These are phyloP conservation scores for Physcomitrium patens DNA, from an alignment of 225 moss, liverwort and hornwort species.

Conservation along the genomic window DNA sequence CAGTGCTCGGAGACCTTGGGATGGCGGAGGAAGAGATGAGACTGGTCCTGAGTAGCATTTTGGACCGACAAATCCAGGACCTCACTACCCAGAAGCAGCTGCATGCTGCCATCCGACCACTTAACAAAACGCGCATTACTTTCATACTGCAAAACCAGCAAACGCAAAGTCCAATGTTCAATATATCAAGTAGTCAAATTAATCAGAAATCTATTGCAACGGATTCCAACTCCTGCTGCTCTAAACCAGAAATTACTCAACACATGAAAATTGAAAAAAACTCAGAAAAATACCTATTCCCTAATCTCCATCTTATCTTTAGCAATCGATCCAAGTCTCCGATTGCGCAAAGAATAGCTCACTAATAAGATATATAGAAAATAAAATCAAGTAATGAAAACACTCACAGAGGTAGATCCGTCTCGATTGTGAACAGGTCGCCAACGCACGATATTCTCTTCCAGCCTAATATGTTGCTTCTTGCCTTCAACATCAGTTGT, in stretches of 20 bases:
- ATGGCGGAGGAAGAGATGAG: constrained; percentile 95
- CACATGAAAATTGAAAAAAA: background rate
- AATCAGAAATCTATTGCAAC: background rate
- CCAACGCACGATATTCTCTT: constrained; percentile 97
- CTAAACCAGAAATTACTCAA: constrained; percentile 18
- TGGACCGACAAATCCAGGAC: constrained; percentile 95
- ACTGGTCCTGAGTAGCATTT: constrained; percentile 91
- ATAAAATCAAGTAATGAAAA: background rate
- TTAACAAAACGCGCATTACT: constrained; percentile 99
- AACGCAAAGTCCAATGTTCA: constrained; percentile 14
- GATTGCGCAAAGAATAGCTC: constrained; percentile 9
- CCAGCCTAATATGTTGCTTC: constrained; percentile 89
- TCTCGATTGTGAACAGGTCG: constrained; percentile 68
- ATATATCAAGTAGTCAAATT: constrained; percentile 11
- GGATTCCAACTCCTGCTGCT: background rate
- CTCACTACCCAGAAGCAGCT: constrained; percentile 92
- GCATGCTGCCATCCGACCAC: constrained; percentile 98
- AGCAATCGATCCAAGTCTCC: constrained; percentile 13
- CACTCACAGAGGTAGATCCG: constrained; percentile 44
- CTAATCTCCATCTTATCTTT: constrained; percentile 8
- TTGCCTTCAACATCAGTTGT: constrained; percentile 89
- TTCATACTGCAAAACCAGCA: constrained; percentile 67
- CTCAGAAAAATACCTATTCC: background rate
- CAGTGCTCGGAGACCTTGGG: constrained; percentile 62
- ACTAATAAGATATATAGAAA: background rate